Percentiles rank a stretch among this genome's conserved stretches.
Conservation (phyloP, 805 yeast species). For the Metschnikowia peoriensis region DNA sequence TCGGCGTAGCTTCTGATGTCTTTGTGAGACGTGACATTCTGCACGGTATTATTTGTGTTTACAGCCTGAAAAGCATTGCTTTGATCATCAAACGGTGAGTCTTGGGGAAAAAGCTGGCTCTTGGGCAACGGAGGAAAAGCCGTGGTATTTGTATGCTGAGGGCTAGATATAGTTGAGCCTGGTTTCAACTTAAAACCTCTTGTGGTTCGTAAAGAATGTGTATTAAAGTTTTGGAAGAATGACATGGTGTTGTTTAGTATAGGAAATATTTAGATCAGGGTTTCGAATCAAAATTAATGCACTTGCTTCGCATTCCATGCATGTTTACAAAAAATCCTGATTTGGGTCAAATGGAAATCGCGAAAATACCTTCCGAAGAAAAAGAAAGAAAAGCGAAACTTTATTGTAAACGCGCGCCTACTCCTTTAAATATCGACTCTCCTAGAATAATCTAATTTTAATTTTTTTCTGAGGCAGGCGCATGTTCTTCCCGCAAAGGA, state of each 20-base stretch:
- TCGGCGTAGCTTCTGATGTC: slow-evolving; percentile 89
- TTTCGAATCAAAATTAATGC: background rate
- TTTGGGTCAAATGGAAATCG: slow-evolving; percentile 10
- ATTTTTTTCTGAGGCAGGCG: background rate
- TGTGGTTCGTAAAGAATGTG: slow-evolving; percentile 41
- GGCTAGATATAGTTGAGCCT: slow-evolving; percentile 38
- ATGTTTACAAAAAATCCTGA: slow-evolving; percentile 18
- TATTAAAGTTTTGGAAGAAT: slow-evolving; percentile 43
- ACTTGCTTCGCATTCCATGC: slow-evolving; percentile 3
- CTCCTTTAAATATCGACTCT: background rate
- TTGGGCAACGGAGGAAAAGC: slow-evolving; percentile 30
- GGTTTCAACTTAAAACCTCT: slow-evolving; percentile 44
- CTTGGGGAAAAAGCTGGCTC: slow-evolving; percentile 11
- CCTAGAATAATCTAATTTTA: background rate
- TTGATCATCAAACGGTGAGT: slow-evolving; percentile 7
- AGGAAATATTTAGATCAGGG: background rate
- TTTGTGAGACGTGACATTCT: slow-evolving; percentile 52
- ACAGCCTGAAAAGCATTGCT: slow-evolving; percentile 27
- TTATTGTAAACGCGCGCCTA: background rate
- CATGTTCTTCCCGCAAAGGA: slow-evolving; percentile 4
- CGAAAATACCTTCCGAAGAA: background rate
- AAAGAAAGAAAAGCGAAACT: background rate
- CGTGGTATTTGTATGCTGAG: slow-evolving; percentile 33
- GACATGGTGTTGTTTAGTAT: slow-evolving; percentile 25
- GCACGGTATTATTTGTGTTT: slow-evolving; percentile 23